Evolutionary conservation across 169 alveolate genomes (phyloP), one percentile per base, ranked within the genome.

Genomic region (Pseudocohnilembus persalinus): DNA sequence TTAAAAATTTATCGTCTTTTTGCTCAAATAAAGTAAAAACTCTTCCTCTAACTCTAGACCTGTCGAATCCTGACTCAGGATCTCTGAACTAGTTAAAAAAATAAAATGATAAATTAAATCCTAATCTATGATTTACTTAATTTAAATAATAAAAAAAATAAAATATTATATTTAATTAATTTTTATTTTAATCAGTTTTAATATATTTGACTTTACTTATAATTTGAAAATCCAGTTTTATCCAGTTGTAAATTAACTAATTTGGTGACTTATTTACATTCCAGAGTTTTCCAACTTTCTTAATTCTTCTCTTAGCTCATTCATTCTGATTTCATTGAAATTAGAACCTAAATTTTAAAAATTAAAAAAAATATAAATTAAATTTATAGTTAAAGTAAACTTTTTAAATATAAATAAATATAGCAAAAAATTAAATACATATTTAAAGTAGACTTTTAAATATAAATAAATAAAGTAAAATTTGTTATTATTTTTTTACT

Each of bases 21-120:
- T 90, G 87, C 80, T 86, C 87, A 74, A 97, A 90, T 63, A 93
- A 89, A 77, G 89, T 88, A 35, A 94, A 87, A 20, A 97, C 92
- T 83, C 95, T 88, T n/a, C 98, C 98, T 74, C 88, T 89, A 26
- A 92, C 92, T 75, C 85, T 90, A 11, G 77, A 85, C 32, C 90
- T 83, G 74, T 94, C 88, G 77, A 94, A 94, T 78, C 85, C 77
- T 30, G 89, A 88, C 34, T 84, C 93, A 31, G 96, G 96, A 32
- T 89, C 92, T 68, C 89, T 83, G 78, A 76, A 92, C 81, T 89
- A 82, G 1, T 88, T 77, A 82, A 88, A 86, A 15, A 89, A 49
- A 31, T 83, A 68, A 49, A 81, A 84, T 31, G 84, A 77, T 29
- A 75, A 85, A 80, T 73, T 11, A 49, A 49, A 49, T 49, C 4